These are phyloP conservation scores for Tetrapisispora fleetii DNA, from an alignment of 805 yeast genomes.

Conservation along the genomic window DNA sequence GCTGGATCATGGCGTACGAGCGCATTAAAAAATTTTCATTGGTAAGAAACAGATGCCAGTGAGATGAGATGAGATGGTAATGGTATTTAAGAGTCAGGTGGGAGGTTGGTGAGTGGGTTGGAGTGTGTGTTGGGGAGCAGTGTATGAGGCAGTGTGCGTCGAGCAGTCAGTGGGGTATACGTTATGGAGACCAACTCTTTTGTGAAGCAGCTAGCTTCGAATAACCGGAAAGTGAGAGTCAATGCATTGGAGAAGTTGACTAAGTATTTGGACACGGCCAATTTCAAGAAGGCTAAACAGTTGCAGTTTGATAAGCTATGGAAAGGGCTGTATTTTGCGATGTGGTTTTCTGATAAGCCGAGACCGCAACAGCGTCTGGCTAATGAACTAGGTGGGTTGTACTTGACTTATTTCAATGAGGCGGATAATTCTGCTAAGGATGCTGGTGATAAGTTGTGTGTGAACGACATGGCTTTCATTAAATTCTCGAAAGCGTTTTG, in stretches of 20 bases:
- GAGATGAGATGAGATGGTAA: conserved; percentile 1
- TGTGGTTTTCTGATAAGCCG: conserved; percentile 96
- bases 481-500: conserved; percentile 69
- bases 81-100: no score
- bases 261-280: conserved; percentile 41
- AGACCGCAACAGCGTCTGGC: conserved; percentile 85
- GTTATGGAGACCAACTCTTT: conserved; percentile 38
- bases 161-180: neutral
- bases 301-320: conserved; percentile 74
- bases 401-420: conserved; percentile 18
- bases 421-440: conserved; percentile 19
- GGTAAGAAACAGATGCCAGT: no score
- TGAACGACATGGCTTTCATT: conserved; percentile 31
- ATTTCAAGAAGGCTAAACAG: conserved; percentile 33
- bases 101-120: no score
- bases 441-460: conserved; percentile 8
- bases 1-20: no score
- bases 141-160: no score
- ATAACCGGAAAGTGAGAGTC: conserved; percentile 61
- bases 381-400: conserved; percentile 50
- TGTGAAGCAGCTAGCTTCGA: conserved; percentile 77
- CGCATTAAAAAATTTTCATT: no score
- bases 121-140: no score
- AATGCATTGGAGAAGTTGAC: conserved; percentile 58
- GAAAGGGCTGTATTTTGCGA: conserved; percentile 90